These are phyloP conservation scores for Stagonosporopsis cucurbitacearum DNA, from an alignment of 2,329 filamentous ascomycete genomes.

Conservation along the genomic window DNA sequence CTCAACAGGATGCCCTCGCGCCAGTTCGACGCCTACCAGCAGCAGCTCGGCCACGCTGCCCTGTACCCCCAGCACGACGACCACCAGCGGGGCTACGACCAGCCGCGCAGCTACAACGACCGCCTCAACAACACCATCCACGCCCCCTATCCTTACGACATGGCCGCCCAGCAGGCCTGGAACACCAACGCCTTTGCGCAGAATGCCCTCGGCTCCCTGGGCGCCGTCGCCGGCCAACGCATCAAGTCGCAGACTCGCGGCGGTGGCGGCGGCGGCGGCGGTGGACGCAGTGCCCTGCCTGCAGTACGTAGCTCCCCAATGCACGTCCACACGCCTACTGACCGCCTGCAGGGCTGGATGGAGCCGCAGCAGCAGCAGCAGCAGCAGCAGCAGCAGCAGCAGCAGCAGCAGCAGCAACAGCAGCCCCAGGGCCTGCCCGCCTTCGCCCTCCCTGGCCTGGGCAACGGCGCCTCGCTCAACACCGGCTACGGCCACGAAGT, in stretches of 20 bases:
- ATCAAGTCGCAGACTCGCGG: conserved; percentile 64
- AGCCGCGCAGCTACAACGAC: conserved; percentile 62
- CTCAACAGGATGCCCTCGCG: conserved; percentile 76
- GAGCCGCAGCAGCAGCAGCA: conserved; percentile 50
- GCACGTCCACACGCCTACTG: neutral
- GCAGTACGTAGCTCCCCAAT: conserved; percentile 63
- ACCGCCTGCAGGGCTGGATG: conserved; percentile 63
- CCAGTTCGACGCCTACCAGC: conserved; percentile 76
- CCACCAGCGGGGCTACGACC: conserved; percentile 44
- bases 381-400: too few relatives aligned
- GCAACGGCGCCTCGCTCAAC: conserved; percentile 46
- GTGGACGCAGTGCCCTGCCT: conserved; percentile 67
- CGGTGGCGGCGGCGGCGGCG: conserved; percentile 60
- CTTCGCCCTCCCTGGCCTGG: conserved; percentile 51
- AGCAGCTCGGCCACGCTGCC: conserved; percentile 61
- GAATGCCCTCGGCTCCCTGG: conserved; percentile 67
- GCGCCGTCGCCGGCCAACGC: conserved; percentile 57
- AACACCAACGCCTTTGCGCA: conserved; percentile 75
- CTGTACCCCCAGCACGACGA: conserved; percentile 65
- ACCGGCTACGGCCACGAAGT: conserved; percentile 60
- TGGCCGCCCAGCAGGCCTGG: conserved; percentile 76
- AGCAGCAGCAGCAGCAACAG: conserved; percentile 40
- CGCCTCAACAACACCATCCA: conserved; percentile 65
- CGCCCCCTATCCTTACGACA: conserved; percentile 72
- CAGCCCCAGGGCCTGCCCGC: conserved; percentile 51